Conservation (phyloP, 2,329 filamentous ascomycete genomes). For the Diaporthe batatas region DNA sequence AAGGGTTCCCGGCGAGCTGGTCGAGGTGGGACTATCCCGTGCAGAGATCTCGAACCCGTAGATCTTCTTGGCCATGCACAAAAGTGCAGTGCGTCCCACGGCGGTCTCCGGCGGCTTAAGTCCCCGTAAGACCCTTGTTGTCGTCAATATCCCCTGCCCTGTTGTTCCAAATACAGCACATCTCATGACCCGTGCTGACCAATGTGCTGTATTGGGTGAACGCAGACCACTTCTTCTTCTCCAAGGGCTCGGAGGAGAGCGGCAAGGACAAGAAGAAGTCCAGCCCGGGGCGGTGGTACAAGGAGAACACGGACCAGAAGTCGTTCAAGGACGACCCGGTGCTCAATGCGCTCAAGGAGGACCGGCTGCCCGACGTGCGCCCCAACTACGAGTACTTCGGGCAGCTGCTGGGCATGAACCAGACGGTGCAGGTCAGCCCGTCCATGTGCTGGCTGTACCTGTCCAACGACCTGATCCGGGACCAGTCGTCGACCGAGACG, state of each 20-base stretch:
- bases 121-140: no score
- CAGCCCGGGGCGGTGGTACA: constrained; percentile 41
- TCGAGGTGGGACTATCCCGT: no score
- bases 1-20: neutral
- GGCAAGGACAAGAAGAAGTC: constrained; percentile 53
- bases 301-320: constrained; percentile 55
- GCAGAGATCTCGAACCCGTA: neutral
- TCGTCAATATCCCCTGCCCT: neutral
- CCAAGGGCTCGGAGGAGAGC: constrained; percentile 67
- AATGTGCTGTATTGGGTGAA: no score
- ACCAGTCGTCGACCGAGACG: constrained; percentile 48
- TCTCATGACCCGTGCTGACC: constrained; percentile 39
- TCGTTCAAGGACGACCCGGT: constrained; percentile 76
- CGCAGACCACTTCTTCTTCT: constrained; percentile 73
- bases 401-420: constrained; percentile 67
- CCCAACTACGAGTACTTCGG: constrained; percentile 74
- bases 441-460: constrained; percentile 72
- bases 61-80: neutral
- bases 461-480: constrained; percentile 63
- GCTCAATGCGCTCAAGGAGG: constrained; percentile 71
- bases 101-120: neutral
- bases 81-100: constrained; percentile 2
- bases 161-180: neutral
- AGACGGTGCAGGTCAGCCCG: constrained; percentile 66
- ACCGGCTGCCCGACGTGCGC: constrained; percentile 68